Percentiles rank a stretch among this genome's conserved stretches.
These are phyloP conservation scores for Quercus lobata DNA, from an alignment of 331 rosid species.

Conservation along the genomic window DNA sequence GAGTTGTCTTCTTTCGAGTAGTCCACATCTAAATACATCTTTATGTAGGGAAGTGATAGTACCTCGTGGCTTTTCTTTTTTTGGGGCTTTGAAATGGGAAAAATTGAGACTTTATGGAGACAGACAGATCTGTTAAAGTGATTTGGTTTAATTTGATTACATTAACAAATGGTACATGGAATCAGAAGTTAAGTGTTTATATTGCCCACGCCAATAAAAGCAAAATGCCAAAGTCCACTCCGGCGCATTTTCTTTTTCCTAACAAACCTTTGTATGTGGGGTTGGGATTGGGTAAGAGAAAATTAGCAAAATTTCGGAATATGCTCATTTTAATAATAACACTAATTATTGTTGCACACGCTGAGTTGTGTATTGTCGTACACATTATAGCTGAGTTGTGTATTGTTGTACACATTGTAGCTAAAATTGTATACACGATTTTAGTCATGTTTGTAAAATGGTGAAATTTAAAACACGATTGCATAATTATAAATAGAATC, in stretches of 20 bases:
- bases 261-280: conserved; percentile 14
- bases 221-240: background rate
- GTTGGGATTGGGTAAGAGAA: background rate
- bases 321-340: too few relatives aligned
- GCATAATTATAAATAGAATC: too few relatives aligned
- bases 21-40: conserved; percentile 22
- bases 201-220: background rate
- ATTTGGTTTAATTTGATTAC: conserved; percentile 58
- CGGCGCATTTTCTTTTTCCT: too few relatives aligned
- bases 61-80: conserved; percentile 33
- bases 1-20: conserved; percentile 16
- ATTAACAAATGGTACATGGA: conserved; percentile 31
- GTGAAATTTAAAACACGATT: too few relatives aligned
- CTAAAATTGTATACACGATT: too few relatives aligned
- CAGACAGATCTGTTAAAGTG: conserved; percentile 73
- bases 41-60: conserved; percentile 13
- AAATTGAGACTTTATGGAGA: conserved; percentile 24
- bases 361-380: too few relatives aligned
- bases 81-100: conserved; percentile 24
- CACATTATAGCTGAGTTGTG: too few relatives aligned
- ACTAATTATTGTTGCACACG: too few relatives aligned
- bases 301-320: too few relatives aligned
- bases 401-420: too few relatives aligned
- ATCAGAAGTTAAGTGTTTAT: conserved; percentile 21
- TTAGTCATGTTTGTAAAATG: too few relatives aligned